These are phyloP conservation scores for Leishmania martiniquensis DNA, from an alignment of 208 protist species.

Conservation along the genomic window DNA sequence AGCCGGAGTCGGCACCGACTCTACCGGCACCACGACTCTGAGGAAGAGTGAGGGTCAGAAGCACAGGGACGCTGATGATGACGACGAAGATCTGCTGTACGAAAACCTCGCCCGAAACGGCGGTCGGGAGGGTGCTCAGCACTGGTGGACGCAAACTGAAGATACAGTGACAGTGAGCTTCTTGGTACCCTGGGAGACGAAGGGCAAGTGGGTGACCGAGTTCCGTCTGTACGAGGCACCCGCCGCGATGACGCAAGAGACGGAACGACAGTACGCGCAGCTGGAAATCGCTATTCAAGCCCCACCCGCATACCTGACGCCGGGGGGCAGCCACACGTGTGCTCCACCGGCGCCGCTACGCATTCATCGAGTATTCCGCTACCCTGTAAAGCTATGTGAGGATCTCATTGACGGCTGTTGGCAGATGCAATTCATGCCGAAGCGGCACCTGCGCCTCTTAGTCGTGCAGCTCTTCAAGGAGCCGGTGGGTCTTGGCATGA, in stretches of 20 bases:
- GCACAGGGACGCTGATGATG: constrained; percentile 14
- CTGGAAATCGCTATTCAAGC: constrained; percentile 13
- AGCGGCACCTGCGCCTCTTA: constrained; percentile 49
- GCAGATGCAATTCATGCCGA: constrained; percentile 64
- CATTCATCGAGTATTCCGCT: constrained; percentile 43
- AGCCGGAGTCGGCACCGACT: neutral
- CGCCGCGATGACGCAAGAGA: neutral
- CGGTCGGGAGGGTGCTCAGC: constrained; percentile 51
- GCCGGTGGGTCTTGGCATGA: constrained; percentile 54
- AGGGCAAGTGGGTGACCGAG: constrained; percentile 39
- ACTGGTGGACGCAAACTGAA: constrained; percentile 76
- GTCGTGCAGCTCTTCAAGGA: constrained; percentile 77
- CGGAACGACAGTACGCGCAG: constrained; percentile 1
- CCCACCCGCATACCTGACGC: neutral
- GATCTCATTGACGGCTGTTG: constrained; percentile 78
- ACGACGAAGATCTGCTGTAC: constrained; percentile 72
- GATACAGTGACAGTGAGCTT: constrained; percentile 72
- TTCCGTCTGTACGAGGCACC: constrained; percentile 38
- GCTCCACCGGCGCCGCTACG: neutral
- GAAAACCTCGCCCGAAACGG: constrained; percentile 65
- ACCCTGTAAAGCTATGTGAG: constrained; percentile 63
- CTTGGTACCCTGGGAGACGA: constrained; percentile 54
- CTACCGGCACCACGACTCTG: too few species aligned
- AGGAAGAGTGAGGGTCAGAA: neutral
- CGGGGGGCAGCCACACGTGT: neutral